These are phyloP conservation scores for Scytalidium lignicola DNA, from an alignment of 2,329 filamentous ascomycete genomes.

Conservation along the genomic window DNA sequence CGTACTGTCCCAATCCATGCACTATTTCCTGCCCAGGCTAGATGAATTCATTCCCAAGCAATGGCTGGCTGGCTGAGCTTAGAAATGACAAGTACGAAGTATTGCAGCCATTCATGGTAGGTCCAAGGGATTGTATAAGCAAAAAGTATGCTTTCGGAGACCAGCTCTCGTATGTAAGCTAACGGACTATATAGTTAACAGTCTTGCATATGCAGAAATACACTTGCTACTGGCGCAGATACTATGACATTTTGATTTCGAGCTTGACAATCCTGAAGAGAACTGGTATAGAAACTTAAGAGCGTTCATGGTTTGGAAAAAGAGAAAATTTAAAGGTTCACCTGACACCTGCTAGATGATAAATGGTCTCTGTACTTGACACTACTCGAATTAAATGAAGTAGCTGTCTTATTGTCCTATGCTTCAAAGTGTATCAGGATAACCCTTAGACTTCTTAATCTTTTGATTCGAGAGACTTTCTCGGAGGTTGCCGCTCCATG, in stretches of 20 bases:
- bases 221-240: constrained; percentile 14
- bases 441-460: no score
- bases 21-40: constrained; percentile 7
- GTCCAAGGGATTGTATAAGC: constrained; percentile 14
- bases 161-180: neutral
- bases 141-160: constrained; percentile 2
- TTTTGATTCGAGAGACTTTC: no score
- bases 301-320: constrained; percentile 10
- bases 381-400: no score
- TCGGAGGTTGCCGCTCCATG: no score
- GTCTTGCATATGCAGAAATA: constrained; percentile 13
- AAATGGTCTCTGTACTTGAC: no score
- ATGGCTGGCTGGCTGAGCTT: constrained; percentile 30
- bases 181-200: neutral
- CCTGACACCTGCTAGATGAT: neutral
- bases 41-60: constrained; percentile 14
- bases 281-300: constrained; percentile 2
- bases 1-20: constrained; percentile 25
- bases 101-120: constrained; percentile 13
- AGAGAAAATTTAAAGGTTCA: neutral
- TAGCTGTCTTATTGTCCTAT: no score
- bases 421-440: no score
- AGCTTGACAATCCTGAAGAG: neutral
- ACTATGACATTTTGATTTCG: constrained; percentile 20
- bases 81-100: constrained; percentile 32